Base-by-base conservation (phyloP, 805 yeast genomes). In the Suhomyces faveliae region DNA sequence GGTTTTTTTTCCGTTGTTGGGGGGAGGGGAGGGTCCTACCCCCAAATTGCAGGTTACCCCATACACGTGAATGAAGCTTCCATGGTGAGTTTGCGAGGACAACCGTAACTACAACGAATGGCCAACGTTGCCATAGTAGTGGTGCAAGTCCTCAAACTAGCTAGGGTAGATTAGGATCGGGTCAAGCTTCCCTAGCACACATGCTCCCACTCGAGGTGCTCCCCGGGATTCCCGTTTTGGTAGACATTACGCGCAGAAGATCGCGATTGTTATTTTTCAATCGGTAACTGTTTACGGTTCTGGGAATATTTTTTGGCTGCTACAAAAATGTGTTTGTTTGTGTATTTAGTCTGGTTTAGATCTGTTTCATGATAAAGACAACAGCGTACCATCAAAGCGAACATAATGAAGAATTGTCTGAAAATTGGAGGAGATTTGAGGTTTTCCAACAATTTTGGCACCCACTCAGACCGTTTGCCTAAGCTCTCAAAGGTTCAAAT, bases 241-340 rank as follows among this genome's bases (percentile, higher is more conserved):
- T 27, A n/a, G 30, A 15, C 21, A 33, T 33, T 33, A 33, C 37
- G 37, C 21, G 37, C 37, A 33, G 37, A 15, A n/a, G 37, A 33
- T 33, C 37, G 20, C 37, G 37, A 17, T 33, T 33, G 37, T 33
- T 33, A 11, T 33, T 33, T 15, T n/a, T 17, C 19, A 15, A 33
- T 17, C 37, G 21, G 35, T 5, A 12, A 10, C 5, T 33, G 37
- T 33, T 33, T 37, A 27, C 20, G 11, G 12, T 37, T 37, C 20
- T 37, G 40, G 9, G 40, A 10, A 20, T 37, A 19, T 21, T 20
- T 35, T 43, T 35, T 35, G 40, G 40, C 39, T 35, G 45, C 35
- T 24, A 42, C 37, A 17, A 21, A 27, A 23, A 17, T 24, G 24
- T 42, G 21, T 30, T 19, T n/a, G 13, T 33, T 20, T 15, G 37